Evolutionary conservation across 106 monocot genomes (phyloP), one percentile per base, ranked within the genome.

Genomic region (Iris macrosiphon): DNA sequence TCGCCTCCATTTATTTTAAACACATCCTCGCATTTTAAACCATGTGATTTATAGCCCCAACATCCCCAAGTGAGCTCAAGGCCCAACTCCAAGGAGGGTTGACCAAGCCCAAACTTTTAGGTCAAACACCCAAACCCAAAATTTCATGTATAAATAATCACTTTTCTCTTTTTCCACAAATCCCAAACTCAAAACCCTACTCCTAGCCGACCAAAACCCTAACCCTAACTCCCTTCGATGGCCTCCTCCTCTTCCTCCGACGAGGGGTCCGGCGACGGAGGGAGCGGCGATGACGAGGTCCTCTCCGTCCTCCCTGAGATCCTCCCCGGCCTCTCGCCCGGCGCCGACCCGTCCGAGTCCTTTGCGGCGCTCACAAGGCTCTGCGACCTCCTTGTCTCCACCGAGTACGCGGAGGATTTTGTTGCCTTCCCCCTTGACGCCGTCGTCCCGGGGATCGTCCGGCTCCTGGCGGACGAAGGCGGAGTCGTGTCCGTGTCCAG

Each of bases 371-470:
- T 86, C 9, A 72, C 61, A 6, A 72, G 72, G 62, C 75, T 86
- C 28, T 79, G 82, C 54, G 72, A 78, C 59, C 65, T 58, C 14
- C 66, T 86, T 6, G 75, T 75, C 6, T 82, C 82, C 52, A 72
- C 78, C 32, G 37, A 55, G 44, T 49, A 49, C 27, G 88, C 79
- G 69, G 83, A 79, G 21, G 57, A 68, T 1, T 25, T 69, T 0
- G 41, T n/a, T 7, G 1, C 35, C 29, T 56, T 76, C 31, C 71
- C 79, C 0, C 16, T 57, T 39, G 72, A 79, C 24, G 50, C 61
- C 1, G n/a, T 63, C 19, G 76, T 66, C 11, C 74, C 68, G 25
- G 27, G 27, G 45, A 71, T 93, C 27, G 83, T 83, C 38, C n/a
- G n/a, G n/a, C 55, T 57, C 40, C 45, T 81, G 25, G 88, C 69